Conservation (phyloP, 1,284 basidiomycete genomes). For the Leccinum huronense region DNA sequence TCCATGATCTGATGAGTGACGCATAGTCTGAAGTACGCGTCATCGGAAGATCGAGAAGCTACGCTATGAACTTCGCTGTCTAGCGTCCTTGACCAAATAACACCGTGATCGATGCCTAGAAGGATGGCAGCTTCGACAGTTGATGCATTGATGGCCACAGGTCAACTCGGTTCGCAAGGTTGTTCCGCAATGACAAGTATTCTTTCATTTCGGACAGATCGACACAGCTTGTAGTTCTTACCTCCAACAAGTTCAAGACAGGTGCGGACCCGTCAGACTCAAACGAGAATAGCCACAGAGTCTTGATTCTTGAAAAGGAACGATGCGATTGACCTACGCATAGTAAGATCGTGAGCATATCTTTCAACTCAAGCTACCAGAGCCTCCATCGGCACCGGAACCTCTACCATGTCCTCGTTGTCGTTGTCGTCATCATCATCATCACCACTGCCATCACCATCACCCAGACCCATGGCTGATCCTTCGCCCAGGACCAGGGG, state of each 20-base stretch:
- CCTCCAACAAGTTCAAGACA: not conserved
- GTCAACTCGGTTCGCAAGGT: not conserved
- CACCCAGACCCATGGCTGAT: slow-evolving; percentile 32
- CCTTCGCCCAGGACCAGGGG: slow-evolving; percentile 5
- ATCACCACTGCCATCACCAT: slow-evolving; percentile 26
- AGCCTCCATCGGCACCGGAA: slow-evolving; percentile 25
- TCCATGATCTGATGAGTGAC: not conserved
- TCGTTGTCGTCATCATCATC: slow-evolving; percentile 22
- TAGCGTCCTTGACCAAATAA: not conserved
- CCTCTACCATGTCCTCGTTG: slow-evolving; percentile 38
- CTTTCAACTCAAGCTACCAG: slow-evolving; percentile 46
- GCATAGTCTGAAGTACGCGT: not conserved
- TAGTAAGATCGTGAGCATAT: not conserved
- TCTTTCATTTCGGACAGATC: not conserved
- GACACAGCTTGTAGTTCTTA: not conserved
- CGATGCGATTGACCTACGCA: not conserved
- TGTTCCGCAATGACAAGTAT: not conserved
- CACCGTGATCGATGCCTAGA: not conserved
- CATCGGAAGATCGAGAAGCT: not conserved
- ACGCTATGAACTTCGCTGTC: not conserved
- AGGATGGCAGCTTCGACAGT: not conserved
- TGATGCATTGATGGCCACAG: not conserved
- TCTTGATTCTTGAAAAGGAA: slow-evolving; percentile 5
- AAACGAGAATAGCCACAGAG: slow-evolving; percentile 1
- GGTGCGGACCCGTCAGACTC: not conserved